phyloP scores from a whole-genome alignment of 768 basidiomycete genomes.

The Strobilomyces confusus region DNA sequence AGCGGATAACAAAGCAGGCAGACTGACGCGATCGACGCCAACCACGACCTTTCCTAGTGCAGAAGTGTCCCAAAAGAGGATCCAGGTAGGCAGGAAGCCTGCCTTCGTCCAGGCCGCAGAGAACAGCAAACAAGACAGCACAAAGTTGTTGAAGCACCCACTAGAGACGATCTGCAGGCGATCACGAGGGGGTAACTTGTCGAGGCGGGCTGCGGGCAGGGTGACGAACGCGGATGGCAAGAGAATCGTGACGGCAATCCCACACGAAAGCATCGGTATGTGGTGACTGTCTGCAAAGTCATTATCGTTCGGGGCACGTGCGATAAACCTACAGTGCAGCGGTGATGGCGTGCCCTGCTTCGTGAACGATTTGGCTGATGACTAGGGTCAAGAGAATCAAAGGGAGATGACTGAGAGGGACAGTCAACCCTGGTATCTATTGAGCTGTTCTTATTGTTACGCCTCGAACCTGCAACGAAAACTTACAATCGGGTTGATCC shows the following conservation, averaged over 20 bases:
- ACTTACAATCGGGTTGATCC: slow-evolving; percentile 32
- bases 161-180: slow-evolving; percentile 64
- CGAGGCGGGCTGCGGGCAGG: slow-evolving; percentile 43
- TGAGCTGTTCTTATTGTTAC: background rate
- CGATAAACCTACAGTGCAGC: slow-evolving; percentile 60
- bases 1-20: background rate
- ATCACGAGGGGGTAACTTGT: slow-evolving; percentile 35
- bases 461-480: background rate
- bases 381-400: slow-evolving; percentile 60
- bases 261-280: slow-evolving; percentile 58
- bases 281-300: slow-evolving; percentile 46
- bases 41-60: slow-evolving; percentile 52
- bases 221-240: slow-evolving; percentile 76
- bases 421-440: slow-evolving; percentile 81
- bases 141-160: slow-evolving; percentile 76
- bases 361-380: slow-evolving; percentile 68
- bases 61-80: slow-evolving; percentile 52
- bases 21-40: slow-evolving; percentile 48
- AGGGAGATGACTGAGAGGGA: slow-evolving; percentile 69
- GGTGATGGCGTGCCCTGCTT: slow-evolving; percentile 73
- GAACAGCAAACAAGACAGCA: slow-evolving; percentile 50
- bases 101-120: slow-evolving; percentile 33
- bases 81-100: slow-evolving; percentile 24
- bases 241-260: slow-evolving; percentile 55
- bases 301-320: background rate